These are phyloP conservation scores for Colletotrichum limetticola DNA, from an alignment of 2,329 filamentous ascomycete species.

Conservation along the genomic window DNA sequence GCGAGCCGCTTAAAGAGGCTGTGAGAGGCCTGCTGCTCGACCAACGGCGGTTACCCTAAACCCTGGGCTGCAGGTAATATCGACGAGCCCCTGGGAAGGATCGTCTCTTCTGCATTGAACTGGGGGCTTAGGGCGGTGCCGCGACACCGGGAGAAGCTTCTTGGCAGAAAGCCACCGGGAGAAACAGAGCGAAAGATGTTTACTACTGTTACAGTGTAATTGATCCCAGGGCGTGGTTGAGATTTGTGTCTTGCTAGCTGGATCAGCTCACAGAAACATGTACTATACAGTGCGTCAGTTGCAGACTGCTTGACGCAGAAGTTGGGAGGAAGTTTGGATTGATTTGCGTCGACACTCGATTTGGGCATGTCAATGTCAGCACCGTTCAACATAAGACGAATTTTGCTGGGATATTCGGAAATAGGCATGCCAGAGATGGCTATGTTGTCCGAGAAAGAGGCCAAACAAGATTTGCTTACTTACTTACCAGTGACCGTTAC, in stretches of 20 bases:
- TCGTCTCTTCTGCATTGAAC: constrained; percentile 29
- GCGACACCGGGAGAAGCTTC: not conserved
- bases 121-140: constrained; percentile 19
- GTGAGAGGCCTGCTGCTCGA: not conserved
- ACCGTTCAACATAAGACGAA: not conserved
- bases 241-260: constrained; percentile 29
- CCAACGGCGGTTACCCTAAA: not conserved
- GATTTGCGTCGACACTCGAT: not conserved
- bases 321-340: not conserved
- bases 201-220: not conserved
- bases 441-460: not conserved
- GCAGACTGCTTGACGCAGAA: not conserved
- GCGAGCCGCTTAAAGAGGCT: constrained; percentile 14
- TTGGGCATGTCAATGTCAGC: not conserved
- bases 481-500: not conserved
- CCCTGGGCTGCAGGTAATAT: constrained; percentile 4
- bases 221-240: constrained; percentile 22
- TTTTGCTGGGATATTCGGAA: not conserved
- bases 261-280: constrained; percentile 8
- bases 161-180: constrained; percentile 13
- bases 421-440: not conserved
- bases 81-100: constrained; percentile 10
- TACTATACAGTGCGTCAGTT: not conserved
- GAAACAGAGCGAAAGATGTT: not conserved
- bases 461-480: constrained; percentile 6